Evolutionary conservation across 805 yeast genomes (phyloP), one percentile per base, ranked within the genome.

Genomic region (Ogataea siamensis): DNA sequence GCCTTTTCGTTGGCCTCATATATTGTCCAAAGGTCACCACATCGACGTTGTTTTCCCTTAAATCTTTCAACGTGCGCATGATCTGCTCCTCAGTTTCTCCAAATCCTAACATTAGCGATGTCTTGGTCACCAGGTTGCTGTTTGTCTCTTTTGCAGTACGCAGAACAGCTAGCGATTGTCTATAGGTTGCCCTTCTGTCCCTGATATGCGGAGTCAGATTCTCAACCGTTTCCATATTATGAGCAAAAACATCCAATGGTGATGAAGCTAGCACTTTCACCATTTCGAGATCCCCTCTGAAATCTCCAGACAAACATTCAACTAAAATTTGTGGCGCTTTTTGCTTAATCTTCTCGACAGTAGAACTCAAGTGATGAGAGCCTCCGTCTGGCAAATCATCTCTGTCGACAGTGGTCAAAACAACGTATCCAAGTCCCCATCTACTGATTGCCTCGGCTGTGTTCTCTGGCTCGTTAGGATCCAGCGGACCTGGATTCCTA

Each of bases 371-470:
- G 64, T 93, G 99, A 43, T 78, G 70, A 3, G 97, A 81, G 28
- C 99, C 99, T 43, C 98, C 97, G 57, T 93, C 99, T 0, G 72
- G 52, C 50, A 93, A 70, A 62, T 93, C 99, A 62, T 93, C 99
- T 65, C 99, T 76, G 62, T 93, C 99, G 13, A 93, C 99, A 1
- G 99, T 89, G 12, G 99, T 93, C 47, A 93, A 70, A 14, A 93
- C 99, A 7, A 93, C 97, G 59, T 93, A 93, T 18, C 99, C 99
- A 47, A 93, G 73, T 0, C 98, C 98, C 99, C 99, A 93, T 64
- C 96, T 80, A 28, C 87, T 79, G 42, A 93, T 88, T 20, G 99
- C 99, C 53, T 86, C 96, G 0, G 98, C 98, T 0, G 99, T 94
- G 55, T 93, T 87, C 57, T 87, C 96, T 1, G 99, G 99, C 63